Evolutionary conservation across 805 yeast species (phyloP), one percentile per base, ranked within the genome.

Genomic region (Brettanomyces bruxellensis): DNA sequence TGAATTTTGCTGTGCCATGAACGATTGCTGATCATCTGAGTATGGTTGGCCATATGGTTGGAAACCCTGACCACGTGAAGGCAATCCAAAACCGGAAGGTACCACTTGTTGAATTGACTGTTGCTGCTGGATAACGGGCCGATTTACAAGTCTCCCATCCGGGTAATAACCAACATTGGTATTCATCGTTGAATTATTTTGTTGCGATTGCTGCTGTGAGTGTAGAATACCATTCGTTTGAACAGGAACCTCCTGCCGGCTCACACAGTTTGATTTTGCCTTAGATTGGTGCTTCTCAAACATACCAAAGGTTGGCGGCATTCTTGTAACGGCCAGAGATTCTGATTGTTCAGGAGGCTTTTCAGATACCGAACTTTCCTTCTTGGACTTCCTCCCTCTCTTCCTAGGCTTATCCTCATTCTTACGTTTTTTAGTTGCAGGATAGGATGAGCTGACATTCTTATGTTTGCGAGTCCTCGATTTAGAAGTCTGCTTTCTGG

Each of bases 401-500:
- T 42, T 42, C 22, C 25, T 25, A 30, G 30, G 30, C 13, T 13
- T 40, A 30, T 14, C 43, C 11, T 12, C 40, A 14, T 38, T 38
- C 40, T 18, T 14, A 5, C 25, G 23, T 18, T 23, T 38, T 23
- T 38, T 14, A 8, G 13, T 47, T 41, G 24, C 38, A 40, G 14
- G 47, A 45, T 12, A 28, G 32, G 32, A 28, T 28, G 32, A 7
- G 32, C 32, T 9, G 11, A 9, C 3, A 28, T 14, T 14, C 35
- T 38, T 43, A 6, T 22, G 22, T 13, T 24, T 13, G 18, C 25
- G 30, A 28, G 25, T 25, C 23, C 23, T 32, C 38, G 28, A 22
- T 32, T 70, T 32, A 68, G 71, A 34, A 44, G 55, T 52, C 41
- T 57, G 49, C 47, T 55, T 53, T 50, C 55, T 47, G 18, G 65